Evolutionary conservation across 192 early-diverging fungal species (phyloP).

Genomic region (Rhizophagus prolifer): DNA sequence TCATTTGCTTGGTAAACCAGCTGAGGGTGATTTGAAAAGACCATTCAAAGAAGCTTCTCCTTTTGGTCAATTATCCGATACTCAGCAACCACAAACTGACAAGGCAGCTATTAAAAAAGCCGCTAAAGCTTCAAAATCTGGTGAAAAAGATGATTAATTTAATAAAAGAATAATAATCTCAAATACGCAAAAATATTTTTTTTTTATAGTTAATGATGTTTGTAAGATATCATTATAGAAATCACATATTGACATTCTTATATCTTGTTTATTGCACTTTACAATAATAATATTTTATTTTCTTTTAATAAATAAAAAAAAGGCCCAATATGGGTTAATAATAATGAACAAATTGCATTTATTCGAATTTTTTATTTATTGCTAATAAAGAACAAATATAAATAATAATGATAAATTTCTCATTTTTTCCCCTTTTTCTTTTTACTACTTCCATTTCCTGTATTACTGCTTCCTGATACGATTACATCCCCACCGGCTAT

Average conservation of each 20-base stretch:
- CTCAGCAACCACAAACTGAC: constrained; percentile 47
- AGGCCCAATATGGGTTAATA: no score
- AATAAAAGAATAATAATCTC: no score
- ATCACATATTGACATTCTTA: no score
- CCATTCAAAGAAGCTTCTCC: constrained; percentile 81
- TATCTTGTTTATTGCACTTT: no score
- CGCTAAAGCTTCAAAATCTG: constrained; percentile 44
- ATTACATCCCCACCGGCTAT: constrained; percentile 13
- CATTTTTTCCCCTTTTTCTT: constrained; percentile 29
- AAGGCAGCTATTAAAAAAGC: constrained; percentile 58
- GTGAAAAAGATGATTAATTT: constrained; percentile 19
- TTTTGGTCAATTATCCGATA: constrained; percentile 58
- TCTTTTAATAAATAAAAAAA: no score
- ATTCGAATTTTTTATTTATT: no score
- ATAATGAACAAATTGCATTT: no score
- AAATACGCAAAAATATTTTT: no score
- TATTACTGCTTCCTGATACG: constrained; percentile 9
- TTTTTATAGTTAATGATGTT: no score
- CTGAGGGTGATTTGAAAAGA: constrained; percentile 76
- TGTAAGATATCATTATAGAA: no score
- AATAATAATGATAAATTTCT: not conserved
- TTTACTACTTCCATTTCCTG: not conserved
- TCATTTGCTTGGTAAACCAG: constrained; percentile 70
- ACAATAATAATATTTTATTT: no score
- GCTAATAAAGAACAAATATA: no score